Evolutionary conservation across 2,329 filamentous ascomycete species (phyloP), one percentile per base, ranked within the genome.

Genomic region (Botrytis aclada): DNA sequence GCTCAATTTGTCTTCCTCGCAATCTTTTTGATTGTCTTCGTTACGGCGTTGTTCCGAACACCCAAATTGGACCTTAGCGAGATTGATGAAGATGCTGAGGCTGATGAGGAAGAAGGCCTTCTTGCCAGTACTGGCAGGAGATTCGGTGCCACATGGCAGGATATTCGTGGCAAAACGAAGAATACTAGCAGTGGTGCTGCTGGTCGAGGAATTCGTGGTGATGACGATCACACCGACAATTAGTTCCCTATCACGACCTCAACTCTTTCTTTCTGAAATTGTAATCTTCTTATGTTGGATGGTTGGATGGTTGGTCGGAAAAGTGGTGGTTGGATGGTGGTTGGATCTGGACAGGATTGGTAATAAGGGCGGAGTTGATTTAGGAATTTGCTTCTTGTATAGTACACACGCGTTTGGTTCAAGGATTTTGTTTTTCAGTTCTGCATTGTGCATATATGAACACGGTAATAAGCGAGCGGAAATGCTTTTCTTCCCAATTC

Each of bases 61-160:
- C 95, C 95, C 0, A 90, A 88, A 79, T 82, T 97, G 51, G 89
- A 95, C 78, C 86, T 95, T 72, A 87, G 88, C 63, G 90, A 95
- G 79, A 82, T 97, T 12, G 96, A 98, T 76, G 93, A 95, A 75
- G 95, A 98, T 80, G 91, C 95, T 25, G 93, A 97, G 81, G 93
- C 91, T 43, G 94, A 95, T 29, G 96, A 98, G 81, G 96, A 99
- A 80, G 96, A 99, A 83, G 93, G 95, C 18, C 84, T 99, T 66
- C 84, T 99, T 64, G 93, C 94, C 0, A 94, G 89, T 78, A 97
- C 94, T 0, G 90, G 94, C 9, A 85, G 94, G 73, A 87, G 94
- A 45, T 94, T 97, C 77, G 92, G 92, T 61, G 93, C 93, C 8
- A 94, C 92, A 1, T 98, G 94, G 94, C 89, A 95, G 81, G 94